Base-by-base conservation (phyloP, 148 eudicot genomes). In the Dysphania ambrosioides region DNA sequence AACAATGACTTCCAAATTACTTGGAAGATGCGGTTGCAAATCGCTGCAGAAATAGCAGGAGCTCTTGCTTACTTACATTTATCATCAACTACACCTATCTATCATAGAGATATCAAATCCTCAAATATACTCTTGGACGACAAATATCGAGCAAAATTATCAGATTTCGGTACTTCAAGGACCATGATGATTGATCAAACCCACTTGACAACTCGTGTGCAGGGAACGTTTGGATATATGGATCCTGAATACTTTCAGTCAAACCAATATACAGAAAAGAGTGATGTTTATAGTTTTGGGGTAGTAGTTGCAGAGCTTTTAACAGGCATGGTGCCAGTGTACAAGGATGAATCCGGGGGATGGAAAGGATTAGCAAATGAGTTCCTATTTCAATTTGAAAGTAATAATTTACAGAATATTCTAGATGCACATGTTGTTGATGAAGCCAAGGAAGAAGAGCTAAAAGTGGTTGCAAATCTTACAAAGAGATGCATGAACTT, bases 271-370 rank as follows among this genome's bases (percentile, higher is more conserved):
- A 75, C 72, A 4, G 78, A 75, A 21, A 76, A 68, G 32, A 76
- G 79, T 32, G 79, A 76, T 44, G 81, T 79, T 2, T 79, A 79
- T 24, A 73, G 81, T 15, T 79, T 73, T 44, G 81, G 77, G 1
- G 77, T 79, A 11, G 73, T 79, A 7, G 73, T 79, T 18, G 77
- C 55, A 1, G 77, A 79, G 77, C 77, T 79, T 3, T 4, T 79
- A 44, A 79, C 81, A 18, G 65, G 81, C 7, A 53, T 42, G 64
- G 51, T 31, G 6, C 29, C 73, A 2, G 19, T 79, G 31, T 31
- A 51, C 6, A 56, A 66, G 23, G 18, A 31, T 3, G 72, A 56
- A 30, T 32, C 55, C 62, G 73, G 70, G 8, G 77, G 49, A 8
- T 67, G 56, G 36, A 73, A 47, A 79, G 70, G 63, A 42, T 36